Evolutionary conservation across 73 alveolate genomes (phyloP).

Genomic region (Durusdinium trenchii): DNA sequence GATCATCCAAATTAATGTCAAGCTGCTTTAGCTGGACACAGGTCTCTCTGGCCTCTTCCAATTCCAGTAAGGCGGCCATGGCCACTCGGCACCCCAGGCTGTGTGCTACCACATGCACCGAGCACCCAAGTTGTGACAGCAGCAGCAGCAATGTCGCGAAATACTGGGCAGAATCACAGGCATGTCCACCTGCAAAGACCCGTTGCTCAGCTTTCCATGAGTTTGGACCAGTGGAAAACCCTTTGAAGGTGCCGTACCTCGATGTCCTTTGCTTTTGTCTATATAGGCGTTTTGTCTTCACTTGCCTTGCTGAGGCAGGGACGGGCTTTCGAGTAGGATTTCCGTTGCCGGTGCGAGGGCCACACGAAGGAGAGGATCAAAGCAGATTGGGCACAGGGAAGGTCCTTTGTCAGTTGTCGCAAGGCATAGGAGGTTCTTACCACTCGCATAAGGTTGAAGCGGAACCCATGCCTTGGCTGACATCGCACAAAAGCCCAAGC

Average conservation of each 20-base stretch:
- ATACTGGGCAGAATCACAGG: constrained; percentile 12
- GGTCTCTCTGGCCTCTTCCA: too few relatives aligned
- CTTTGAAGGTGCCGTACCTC: background rate
- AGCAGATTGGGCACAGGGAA: background rate
- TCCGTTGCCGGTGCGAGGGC: constrained; percentile 56
- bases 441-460: constrained; percentile 3
- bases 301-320: background rate
- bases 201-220: background rate
- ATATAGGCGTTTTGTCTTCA: too few relatives aligned
- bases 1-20: background rate
- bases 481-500: background rate
- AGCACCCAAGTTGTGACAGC: background rate
- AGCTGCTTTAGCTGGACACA: background rate
- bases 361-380: constrained; percentile 30
- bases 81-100: constrained; percentile 83
- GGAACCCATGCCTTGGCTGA: constrained; percentile 67
- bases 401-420: background rate
- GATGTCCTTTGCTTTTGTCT: background rate
- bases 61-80: background rate
- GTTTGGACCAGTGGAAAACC: background rate
- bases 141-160: constrained; percentile 29
- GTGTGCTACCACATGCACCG: constrained; percentile 48
- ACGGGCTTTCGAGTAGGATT: constrained; percentile 66
- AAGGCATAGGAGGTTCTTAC: constrained; percentile 37
- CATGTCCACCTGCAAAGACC: background rate